Percentiles rank a stretch among this genome's conserved stretches.
phyloP scores from a whole-genome alignment of 805 yeast species.

The Kodamaea fukazawae region DNA sequence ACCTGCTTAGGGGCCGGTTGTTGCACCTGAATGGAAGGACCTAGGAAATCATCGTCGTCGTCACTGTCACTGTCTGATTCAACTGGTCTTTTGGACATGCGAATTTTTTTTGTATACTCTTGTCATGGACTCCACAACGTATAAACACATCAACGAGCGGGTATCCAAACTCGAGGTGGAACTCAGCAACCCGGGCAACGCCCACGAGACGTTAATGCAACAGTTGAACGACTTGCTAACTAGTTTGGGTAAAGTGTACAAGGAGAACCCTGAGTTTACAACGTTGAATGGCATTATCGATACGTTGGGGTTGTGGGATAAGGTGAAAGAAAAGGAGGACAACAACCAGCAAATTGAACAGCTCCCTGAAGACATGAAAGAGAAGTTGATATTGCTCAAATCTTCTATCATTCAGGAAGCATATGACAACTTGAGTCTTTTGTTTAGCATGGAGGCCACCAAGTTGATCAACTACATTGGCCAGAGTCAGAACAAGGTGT shows the following conservation, averaged over 20 bases:
- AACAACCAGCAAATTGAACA: not conserved
- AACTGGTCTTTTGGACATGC: not conserved
- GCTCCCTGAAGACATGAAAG: conserved; percentile 1
- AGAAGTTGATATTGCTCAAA: conserved; percentile 21
- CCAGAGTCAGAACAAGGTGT: conserved; percentile 16
- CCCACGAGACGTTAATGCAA: conserved; percentile 10
- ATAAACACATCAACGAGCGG: conserved; percentile 9
- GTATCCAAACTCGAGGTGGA: conserved; percentile 12
- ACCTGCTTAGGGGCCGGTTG: no score
- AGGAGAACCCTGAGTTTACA: conserved; percentile 17
- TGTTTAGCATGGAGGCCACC: conserved; percentile 23
- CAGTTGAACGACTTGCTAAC: conserved; percentile 16
- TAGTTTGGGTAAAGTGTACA: conserved; percentile 15
- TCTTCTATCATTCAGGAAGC: conserved; percentile 21
- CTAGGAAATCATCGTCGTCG: no score
- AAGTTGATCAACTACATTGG: conserved; percentile 18
- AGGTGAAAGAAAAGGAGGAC: conserved; percentile 5
- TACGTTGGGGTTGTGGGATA: conserved; percentile 20
- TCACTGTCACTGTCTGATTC: no score
- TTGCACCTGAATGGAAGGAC: not conserved
- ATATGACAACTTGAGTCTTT: conserved; percentile 18
- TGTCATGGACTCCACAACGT: conserved; percentile 10
- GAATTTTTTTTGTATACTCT: conserved; percentile 2
- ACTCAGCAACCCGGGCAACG: conserved; percentile 4
- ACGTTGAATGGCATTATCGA: conserved; percentile 17